Percentiles rank a stretch among this genome's conserved stretches.
Conservation (phyloP, 371 early-diverging fungal genomes). For the Saksenaea vasiformis region DNA sequence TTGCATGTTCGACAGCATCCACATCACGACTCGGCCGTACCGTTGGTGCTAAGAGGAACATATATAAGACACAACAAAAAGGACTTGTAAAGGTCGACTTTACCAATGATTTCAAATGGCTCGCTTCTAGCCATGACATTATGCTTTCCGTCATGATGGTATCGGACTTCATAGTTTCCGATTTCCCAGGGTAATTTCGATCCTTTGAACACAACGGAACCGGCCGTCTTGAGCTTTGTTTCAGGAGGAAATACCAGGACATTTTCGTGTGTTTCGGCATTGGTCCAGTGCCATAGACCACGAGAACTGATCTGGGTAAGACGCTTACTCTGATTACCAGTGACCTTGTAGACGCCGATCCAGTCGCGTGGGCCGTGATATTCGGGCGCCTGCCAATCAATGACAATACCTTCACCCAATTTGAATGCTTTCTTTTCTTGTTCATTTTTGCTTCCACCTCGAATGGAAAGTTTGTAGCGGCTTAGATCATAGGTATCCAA, state of each 20-base stretch:
- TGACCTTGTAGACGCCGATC: slow-evolving; percentile 89
- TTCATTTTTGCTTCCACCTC: neutral
- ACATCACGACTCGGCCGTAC: slow-evolving; percentile 17
- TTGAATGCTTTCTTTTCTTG: slow-evolving; percentile 26
- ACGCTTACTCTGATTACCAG: slow-evolving; percentile 67
- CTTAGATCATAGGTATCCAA: slow-evolving; percentile 55
- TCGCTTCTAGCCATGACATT: slow-evolving; percentile 76
- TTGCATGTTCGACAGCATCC: slow-evolving; percentile 20
- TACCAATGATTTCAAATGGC: slow-evolving; percentile 79
- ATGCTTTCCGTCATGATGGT: slow-evolving; percentile 86
- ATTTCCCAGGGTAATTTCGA: slow-evolving; percentile 78
- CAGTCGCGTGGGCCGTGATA: slow-evolving; percentile 82
- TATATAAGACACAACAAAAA: neutral
- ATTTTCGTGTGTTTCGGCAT: slow-evolving; percentile 18
- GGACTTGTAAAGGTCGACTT: neutral
- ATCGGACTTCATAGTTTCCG: slow-evolving; percentile 87
- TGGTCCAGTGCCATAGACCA: slow-evolving; percentile 63
- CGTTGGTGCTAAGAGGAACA: slow-evolving; percentile 16
- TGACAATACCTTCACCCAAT: slow-evolving; percentile 73
- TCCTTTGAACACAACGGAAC: slow-evolving; percentile 49
- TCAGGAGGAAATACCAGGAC: slow-evolving; percentile 30
- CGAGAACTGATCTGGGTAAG: slow-evolving; percentile 78
- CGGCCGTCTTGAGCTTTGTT: slow-evolving; percentile 9
- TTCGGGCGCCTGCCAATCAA: slow-evolving; percentile 74
- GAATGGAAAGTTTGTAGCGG: slow-evolving; percentile 44